Conservation (phyloP, 805 yeast genomes). For the Cyberlindnera amylophila region DNA sequence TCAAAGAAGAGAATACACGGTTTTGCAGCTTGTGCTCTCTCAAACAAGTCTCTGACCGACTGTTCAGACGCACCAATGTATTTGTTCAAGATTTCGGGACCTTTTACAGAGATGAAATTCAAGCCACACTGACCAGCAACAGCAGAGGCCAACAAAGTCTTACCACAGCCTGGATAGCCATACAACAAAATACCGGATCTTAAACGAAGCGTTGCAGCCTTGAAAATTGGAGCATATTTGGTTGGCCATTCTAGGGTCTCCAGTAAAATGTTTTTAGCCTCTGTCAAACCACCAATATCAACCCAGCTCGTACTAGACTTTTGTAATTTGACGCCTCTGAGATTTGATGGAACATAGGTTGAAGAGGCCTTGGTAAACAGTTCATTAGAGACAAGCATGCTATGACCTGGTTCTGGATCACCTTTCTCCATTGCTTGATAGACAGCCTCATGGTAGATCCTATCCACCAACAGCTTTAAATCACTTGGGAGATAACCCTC, state of each 20-base stretch:
- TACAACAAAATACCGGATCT: constrained; percentile 87
- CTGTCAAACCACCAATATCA: constrained; percentile 83
- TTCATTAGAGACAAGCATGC: constrained; percentile 27
- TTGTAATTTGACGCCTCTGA: constrained; percentile 83
- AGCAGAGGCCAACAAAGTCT: constrained; percentile 88
- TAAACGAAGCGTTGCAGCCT: constrained; percentile 77
- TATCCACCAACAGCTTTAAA: constrained; percentile 63
- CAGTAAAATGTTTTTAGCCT: constrained; percentile 68
- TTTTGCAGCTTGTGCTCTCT: constrained; percentile 89
- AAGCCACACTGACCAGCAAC: constrained; percentile 92
- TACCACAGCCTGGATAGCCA: constrained; percentile 98
- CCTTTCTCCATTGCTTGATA: constrained; percentile 15
- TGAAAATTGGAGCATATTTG: constrained; percentile 91
- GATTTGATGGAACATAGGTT: constrained; percentile 73
- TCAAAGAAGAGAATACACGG: constrained; percentile 93
- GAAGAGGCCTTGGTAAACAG: constrained; percentile 55
- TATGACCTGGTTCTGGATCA: neutral
- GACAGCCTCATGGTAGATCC: constrained; percentile 52
- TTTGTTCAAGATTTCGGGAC: constrained; percentile 92
- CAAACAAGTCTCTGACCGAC: constrained; percentile 87
- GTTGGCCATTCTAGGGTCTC: constrained; percentile 98
- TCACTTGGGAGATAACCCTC: constrained; percentile 92
- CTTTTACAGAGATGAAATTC: constrained; percentile 89
- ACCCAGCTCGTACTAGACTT: constrained; percentile 73
- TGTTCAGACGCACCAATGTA: constrained; percentile 98